Conservation (phyloP, 2,329 filamentous ascomycete species). For the Aureobasidium sp. region DNA sequence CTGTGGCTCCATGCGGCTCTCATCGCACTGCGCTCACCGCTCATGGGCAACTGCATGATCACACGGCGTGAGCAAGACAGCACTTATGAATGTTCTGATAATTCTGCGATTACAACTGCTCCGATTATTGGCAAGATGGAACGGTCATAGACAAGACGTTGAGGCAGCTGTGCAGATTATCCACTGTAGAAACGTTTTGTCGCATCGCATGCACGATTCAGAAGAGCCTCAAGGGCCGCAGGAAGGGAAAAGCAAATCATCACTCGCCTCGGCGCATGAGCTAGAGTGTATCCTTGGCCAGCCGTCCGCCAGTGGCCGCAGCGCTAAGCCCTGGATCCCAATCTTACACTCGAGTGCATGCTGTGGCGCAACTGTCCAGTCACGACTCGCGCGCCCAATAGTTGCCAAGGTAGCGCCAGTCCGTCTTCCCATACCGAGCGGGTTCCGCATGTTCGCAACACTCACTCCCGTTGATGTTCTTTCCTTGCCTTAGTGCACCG, state of each 20-base stretch:
- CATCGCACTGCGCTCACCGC: constrained; percentile 9
- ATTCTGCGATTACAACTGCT: too few relatives aligned
- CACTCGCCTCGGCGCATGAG: constrained; percentile 19
- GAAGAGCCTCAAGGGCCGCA: constrained; percentile 10
- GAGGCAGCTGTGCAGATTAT: neutral
- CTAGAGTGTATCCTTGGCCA: constrained; percentile 15
- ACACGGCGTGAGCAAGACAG: neutral
- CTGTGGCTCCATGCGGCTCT: neutral
- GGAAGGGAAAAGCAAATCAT: constrained; percentile 13
- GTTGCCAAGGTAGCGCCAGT: neutral
- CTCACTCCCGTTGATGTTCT: neutral
- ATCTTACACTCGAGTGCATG: constrained; percentile 11
- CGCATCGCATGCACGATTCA: constrained; percentile 4
- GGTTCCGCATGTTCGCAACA: constrained; percentile 12
- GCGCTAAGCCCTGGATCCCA: constrained; percentile 15
- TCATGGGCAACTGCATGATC: neutral
- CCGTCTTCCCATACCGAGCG: neutral
- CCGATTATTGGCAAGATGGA: neutral
- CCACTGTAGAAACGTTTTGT: neutral
- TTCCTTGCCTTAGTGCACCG: constrained; percentile 15
- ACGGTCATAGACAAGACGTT: neutral
- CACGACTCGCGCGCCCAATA: constrained; percentile 13
- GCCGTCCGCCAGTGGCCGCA: constrained; percentile 12
- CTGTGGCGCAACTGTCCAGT: constrained; percentile 13
- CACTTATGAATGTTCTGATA: neutral